Percentiles rank a stretch among this genome's conserved stretches.
Conservation (phyloP, 148 eudicot genomes). For the Vaccinium macrocarpon region DNA sequence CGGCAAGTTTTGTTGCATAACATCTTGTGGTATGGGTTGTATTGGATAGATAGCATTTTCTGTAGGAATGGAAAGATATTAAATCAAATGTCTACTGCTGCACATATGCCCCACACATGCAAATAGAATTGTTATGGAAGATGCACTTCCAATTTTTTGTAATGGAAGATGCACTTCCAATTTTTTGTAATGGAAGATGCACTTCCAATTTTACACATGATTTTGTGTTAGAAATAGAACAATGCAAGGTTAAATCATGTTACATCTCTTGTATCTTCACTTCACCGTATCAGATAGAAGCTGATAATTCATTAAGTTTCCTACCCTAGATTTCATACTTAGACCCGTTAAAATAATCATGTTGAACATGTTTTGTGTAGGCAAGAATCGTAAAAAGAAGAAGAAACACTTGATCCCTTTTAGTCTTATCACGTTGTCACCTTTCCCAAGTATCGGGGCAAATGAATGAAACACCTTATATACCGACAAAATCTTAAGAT, state of each 20-base stretch:
- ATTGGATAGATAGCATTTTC: neutral
- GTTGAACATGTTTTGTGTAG: neutral
- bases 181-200: neutral
- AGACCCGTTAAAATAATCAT: neutral
- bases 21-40: neutral
- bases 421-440: neutral
- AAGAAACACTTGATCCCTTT: neutral
- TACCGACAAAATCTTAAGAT: neutral
- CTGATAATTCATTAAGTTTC: neutral
- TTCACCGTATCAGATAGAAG: neutral
- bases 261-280: neutral
- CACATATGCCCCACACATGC: neutral
- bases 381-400: neutral
- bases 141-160: no score
- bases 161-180: neutral
- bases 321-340: neutral
- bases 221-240: neutral
- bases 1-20: neutral
- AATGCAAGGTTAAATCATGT: neutral
- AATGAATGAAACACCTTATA: neutral
- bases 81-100: neutral
- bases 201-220: neutral
- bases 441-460: neutral
- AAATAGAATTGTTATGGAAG: neutral
- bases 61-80: neutral